Evolutionary conservation across 2,329 filamentous ascomycete species (phyloP).

Genomic region (Monosporascus sp.): DNA sequence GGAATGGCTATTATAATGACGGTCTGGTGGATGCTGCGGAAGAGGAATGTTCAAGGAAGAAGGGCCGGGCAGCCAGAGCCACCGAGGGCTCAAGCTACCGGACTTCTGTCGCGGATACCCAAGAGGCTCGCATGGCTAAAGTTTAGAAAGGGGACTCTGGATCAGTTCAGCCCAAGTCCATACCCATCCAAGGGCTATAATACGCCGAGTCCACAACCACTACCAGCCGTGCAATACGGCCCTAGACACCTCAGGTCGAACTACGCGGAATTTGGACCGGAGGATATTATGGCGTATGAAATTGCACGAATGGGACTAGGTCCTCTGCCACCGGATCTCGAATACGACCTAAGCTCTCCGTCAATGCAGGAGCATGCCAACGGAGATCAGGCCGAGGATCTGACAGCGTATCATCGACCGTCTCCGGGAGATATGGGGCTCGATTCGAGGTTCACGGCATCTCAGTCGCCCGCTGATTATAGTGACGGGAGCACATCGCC

Average conservation of each 20-base stretch:
- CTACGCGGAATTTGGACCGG: conserved; percentile 36
- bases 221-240: conserved; percentile 45
- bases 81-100: conserved; percentile 30
- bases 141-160: conserved; percentile 15
- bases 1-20: conserved; percentile 25
- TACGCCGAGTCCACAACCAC: conserved; percentile 37
- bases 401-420: conserved; percentile 26
- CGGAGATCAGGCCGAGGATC: conserved; percentile 31
- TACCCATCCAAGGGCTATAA: conserved; percentile 44
- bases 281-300: conserved; percentile 44
- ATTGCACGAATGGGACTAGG: conserved; percentile 24
- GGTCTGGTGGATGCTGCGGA: conserved; percentile 30
- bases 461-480: conserved; percentile 31
- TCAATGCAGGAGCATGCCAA: conserved; percentile 20
- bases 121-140: conserved; percentile 28
- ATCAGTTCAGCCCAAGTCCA: conserved; percentile 21
- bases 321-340: conserved; percentile 33
- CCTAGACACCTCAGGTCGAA: conserved; percentile 33
- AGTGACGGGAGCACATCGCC: conserved; percentile 41
- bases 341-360: conserved; percentile 35
- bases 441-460: conserved; percentile 20
- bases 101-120: conserved; percentile 40
- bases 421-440: background rate
- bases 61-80: conserved; percentile 23
- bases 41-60: conserved; percentile 19